phyloP scores from a whole-genome alignment of 345 rosid species.

The Melaleuca alternifolia region DNA sequence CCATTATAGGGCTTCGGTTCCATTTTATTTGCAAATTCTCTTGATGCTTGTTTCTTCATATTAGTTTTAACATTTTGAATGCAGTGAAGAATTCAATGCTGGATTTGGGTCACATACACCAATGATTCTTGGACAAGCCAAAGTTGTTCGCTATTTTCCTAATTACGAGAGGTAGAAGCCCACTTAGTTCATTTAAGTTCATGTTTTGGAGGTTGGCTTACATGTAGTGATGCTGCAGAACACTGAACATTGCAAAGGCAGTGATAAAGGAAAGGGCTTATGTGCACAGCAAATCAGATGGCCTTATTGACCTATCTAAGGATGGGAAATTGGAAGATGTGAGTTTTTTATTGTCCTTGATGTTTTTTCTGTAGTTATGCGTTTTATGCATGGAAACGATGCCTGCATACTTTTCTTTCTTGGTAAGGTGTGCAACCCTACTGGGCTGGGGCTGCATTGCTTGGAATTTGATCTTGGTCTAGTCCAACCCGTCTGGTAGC shows the following conservation, averaged over 20 bases:
- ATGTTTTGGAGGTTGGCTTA: neutral
- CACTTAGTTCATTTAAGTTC: neutral
- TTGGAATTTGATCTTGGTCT: neutral
- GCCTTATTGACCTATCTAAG: slow-evolving; percentile 45
- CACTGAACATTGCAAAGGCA: slow-evolving; percentile 54
- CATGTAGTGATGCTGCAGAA: slow-evolving; percentile 37
- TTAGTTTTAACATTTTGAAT: neutral
- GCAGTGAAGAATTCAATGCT: slow-evolving; percentile 88
- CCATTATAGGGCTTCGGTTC: neutral
- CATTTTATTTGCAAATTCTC: neutral
- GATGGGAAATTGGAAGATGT: slow-evolving; percentile 65
- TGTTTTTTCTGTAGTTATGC: neutral
- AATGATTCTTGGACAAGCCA: slow-evolving; percentile 85
- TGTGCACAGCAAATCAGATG: slow-evolving; percentile 61
- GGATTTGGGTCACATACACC: slow-evolving; percentile 99
- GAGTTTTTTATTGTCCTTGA: slow-evolving; percentile 14
- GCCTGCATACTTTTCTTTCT: neutral
- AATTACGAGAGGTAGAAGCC: slow-evolving; percentile 59
- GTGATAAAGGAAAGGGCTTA: slow-evolving; percentile 59
- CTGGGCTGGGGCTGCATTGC: neutral
- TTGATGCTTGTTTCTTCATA: neutral
- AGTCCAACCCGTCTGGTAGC: neutral
- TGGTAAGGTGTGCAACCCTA: neutral
- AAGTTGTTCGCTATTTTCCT: slow-evolving; percentile 74
- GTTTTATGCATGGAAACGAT: neutral